Percentiles rank a stretch among this genome's conserved stretches.
Conservation (phyloP, 1,139 yeast species). For the Yarrowia galli region DNA sequence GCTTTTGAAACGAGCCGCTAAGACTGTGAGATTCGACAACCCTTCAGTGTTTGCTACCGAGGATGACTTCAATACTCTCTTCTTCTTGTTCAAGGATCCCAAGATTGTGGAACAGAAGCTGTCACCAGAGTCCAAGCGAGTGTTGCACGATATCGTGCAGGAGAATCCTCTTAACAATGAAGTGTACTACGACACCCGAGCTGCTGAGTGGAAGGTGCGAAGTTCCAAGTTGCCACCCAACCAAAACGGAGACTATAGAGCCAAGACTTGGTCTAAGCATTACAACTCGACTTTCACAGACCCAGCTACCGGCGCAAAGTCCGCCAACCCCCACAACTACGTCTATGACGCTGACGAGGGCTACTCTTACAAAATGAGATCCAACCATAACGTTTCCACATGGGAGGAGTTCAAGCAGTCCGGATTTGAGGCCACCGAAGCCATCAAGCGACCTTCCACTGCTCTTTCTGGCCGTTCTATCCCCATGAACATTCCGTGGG, state of each 20-base stretch:
- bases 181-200: slow-evolving; percentile 30
- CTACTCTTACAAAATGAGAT: slow-evolving; percentile 41
- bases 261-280: slow-evolving; percentile 52
- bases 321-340: slow-evolving; percentile 48
- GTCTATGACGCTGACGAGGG: slow-evolving; percentile 47
- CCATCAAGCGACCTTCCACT: slow-evolving; percentile 10
- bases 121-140: slow-evolving; percentile 75
- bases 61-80: slow-evolving; percentile 79
- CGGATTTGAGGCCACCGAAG: slow-evolving; percentile 8
- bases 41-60: slow-evolving; percentile 73
- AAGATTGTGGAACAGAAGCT: slow-evolving; percentile 67
- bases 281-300: slow-evolving; percentile 50
- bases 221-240: slow-evolving; percentile 42
- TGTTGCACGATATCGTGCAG: slow-evolving; percentile 59
- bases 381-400: slow-evolving; percentile 9
- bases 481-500: slow-evolving; percentile 32
- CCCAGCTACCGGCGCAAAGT: slow-evolving; percentile 47
- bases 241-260: slow-evolving; percentile 49
- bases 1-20: slow-evolving; percentile 65
- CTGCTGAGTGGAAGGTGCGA: slow-evolving; percentile 36
- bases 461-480: slow-evolving; percentile 21
- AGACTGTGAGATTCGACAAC: slow-evolving; percentile 71
- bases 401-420: slow-evolving; percentile 30
- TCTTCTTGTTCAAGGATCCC: slow-evolving; percentile 72
- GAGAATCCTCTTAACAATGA: slow-evolving; percentile 48